Base-by-base conservation (phyloP, 2,329 filamentous ascomycete genomes). In the Ramularia collo-cygni region DNA sequence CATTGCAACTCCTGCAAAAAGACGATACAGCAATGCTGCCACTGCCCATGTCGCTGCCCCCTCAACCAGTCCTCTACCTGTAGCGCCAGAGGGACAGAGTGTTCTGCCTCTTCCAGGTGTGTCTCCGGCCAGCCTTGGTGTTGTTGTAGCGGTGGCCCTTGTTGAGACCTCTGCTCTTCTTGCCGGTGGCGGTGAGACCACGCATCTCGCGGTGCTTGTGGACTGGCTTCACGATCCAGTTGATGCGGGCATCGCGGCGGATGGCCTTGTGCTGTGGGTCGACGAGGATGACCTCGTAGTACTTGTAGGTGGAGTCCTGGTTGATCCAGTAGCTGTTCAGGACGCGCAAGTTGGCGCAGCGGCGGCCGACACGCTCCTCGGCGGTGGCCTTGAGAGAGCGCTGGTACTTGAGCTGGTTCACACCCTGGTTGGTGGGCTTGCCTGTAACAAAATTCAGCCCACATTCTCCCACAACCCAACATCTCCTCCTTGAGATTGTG, bases 241-340 rank as follows among this genome's bases (percentile, higher is more conserved):
- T 98, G 85, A 98, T 96, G 74, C 92, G 89, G 65, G 92, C 77
- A 72, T 98, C 92, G 67, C 85, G 86, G 72, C 92, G 92, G 80
- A 98, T 98, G 67, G 92, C 92, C 82, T 96, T 96, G 86, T 98
- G 92, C 78, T 93, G 85, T 69, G 92, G 92, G 77, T 98, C 92
- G 68, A 98, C 90, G 66, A 95, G 86, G 77, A 98, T 96, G 73
- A 96, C 83, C 77, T 98, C 92, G 79, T 81, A 98, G 85, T 98
- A 98, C 81, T 98, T 98, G 86, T 96, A 98, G 74, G 92, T 98
- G 49, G 89, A 95, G 79, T 98, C 92, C 81, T 96, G 88, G 85
- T 98, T 98, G 79, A 98, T 87, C 93, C 93, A 98, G 89, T 98
- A 98, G 54, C 90, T 96, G 85, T 98, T 98, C 66, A 98, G 85